These are phyloP conservation scores for Ophiocordyceps polyrhachis-furcata DNA, from an alignment of 2,329 filamentous ascomycete species.

Conservation along the genomic window DNA sequence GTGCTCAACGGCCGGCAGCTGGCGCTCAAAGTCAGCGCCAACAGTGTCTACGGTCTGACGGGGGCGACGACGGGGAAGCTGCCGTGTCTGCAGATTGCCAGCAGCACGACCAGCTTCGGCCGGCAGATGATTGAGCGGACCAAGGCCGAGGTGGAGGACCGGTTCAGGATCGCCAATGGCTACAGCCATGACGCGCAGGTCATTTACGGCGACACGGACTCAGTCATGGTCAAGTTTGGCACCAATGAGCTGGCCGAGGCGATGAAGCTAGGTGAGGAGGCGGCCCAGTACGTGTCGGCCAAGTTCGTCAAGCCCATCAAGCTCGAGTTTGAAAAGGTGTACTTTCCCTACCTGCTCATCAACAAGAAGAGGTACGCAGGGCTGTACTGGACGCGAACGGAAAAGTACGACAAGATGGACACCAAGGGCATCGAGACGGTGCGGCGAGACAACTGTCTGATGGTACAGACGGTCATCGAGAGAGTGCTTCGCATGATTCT, in stretches of 20 bases:
- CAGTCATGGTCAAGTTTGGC: constrained; percentile 98
- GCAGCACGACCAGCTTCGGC: constrained; percentile 91
- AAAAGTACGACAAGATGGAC: constrained; percentile 99
- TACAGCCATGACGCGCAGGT: constrained; percentile 91
- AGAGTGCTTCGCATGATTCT: constrained; percentile 90
- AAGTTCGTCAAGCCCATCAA: constrained; percentile 98
- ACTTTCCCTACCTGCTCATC: constrained; percentile 93
- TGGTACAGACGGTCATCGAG: constrained; percentile 95
- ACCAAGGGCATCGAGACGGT: constrained; percentile 99
- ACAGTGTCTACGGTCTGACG: constrained; percentile 93
- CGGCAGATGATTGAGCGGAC: constrained; percentile 99
- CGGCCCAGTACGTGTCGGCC: constrained; percentile 67
- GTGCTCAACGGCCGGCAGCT: constrained; percentile 94
- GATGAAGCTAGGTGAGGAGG: constrained; percentile 93
- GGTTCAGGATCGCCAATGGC: constrained; percentile 83
- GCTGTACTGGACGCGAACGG: constrained; percentile 87
- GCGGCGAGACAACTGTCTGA: constrained; percentile 81
- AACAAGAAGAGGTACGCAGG: constrained; percentile 99
- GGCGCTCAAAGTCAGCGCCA: constrained; percentile 89
- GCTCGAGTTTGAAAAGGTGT: constrained; percentile 97
- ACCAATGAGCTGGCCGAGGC: constrained; percentile 69
- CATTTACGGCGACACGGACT: constrained; percentile 98
- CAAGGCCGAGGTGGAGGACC: constrained; percentile 81
- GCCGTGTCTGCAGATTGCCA: constrained; percentile 85
- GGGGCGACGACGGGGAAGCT: constrained; percentile 92